A percentile compares a stretch with the other conserved stretches of the same genome.
phyloP scores from a whole-genome alignment of 441 rosid genomes.

The Populus trichocarpa region DNA sequence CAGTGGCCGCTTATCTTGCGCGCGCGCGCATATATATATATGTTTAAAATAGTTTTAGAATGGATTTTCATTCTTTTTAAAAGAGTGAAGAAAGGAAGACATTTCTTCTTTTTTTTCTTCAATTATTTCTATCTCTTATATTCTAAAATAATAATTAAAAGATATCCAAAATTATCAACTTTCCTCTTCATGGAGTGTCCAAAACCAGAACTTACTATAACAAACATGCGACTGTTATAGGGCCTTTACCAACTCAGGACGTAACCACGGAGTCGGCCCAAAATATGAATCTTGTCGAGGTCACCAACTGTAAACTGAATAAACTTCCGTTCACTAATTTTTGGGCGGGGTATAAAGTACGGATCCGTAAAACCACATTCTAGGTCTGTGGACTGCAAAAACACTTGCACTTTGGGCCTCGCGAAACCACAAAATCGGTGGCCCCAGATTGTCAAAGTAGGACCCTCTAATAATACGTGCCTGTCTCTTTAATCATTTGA shows the following conservation, averaged over 20 bases:
- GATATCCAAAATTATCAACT: too few relatives aligned
- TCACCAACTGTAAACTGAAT: background rate
- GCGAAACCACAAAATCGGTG: background rate
- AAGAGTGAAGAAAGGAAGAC: too few relatives aligned
- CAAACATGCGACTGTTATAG: background rate
- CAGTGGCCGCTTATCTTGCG: too few relatives aligned
- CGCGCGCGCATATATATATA: too few relatives aligned
- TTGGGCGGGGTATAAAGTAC: background rate
- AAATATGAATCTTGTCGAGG: background rate
- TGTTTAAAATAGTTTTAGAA: too few relatives aligned
- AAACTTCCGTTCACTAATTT: background rate
- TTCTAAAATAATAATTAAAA: too few relatives aligned
- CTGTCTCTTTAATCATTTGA: background rate
- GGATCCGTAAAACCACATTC: background rate
- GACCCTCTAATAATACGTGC: background rate
- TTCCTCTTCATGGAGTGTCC: too few relatives aligned
- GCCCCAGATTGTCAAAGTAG: background rate
- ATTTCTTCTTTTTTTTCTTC: too few relatives aligned
- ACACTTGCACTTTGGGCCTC: background rate
- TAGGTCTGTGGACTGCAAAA: background rate
- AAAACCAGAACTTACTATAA: too few relatives aligned
- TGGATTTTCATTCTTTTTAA: too few relatives aligned
- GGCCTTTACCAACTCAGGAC: background rate
- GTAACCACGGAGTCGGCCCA: background rate
- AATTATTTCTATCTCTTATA: too few relatives aligned